Evolutionary conservation across 495 filamentous ascomycete species (phyloP), one percentile per base, ranked within the genome.

Genomic region (Polyplosphaeria fusca): DNA sequence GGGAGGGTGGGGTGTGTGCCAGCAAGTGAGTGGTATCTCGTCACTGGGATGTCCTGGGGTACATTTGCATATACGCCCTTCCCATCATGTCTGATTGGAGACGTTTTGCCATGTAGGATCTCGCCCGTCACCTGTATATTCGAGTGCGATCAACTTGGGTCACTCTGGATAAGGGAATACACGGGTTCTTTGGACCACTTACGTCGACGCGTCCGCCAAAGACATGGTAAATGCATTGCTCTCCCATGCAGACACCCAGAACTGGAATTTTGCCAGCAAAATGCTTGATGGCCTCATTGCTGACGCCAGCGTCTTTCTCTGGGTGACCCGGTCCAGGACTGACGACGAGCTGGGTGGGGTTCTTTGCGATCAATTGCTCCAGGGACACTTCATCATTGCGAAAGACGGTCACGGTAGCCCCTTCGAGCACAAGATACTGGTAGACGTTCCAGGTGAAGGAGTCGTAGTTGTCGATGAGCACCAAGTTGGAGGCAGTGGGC

Each of bases 381-480:
- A 99, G 71, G 3, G 84, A 83, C 68, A 96, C 83, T 69, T 95
- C 82, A 74, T 97, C 91, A 67, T 99, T 99, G 53, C 93, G 82
- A 74, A 82, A 86, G 23, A 97, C 93, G 11, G 83, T 87, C 37
- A 96, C 91, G 0, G 73, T 85, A 23, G 93, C 93, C 35, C 93
- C 93, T 73, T 97, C 93, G 5, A 96, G 83, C 0, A 91, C 87
- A 2, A 99, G 80, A 64, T 96, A 99, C 69, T 99, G 94, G 71
- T 96, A 96, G 55, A 99, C 89, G 68, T 97, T 98, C 88, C 89
- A 97, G 57, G 92, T 95, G 66, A 97, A 99, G 0, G 92, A 96
- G 73, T 99, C 93, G 71, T 96, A 99, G 75, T 99, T 99, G 75
- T 97, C 93, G 64, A 99, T 95, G 52, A 99, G 76, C 50, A 99